Percentiles rank a stretch among this genome's conserved stretches.
These are phyloP conservation scores for Craspedostauros australis DNA, from an alignment of 108 stramenopile species.

Conservation along the genomic window DNA sequence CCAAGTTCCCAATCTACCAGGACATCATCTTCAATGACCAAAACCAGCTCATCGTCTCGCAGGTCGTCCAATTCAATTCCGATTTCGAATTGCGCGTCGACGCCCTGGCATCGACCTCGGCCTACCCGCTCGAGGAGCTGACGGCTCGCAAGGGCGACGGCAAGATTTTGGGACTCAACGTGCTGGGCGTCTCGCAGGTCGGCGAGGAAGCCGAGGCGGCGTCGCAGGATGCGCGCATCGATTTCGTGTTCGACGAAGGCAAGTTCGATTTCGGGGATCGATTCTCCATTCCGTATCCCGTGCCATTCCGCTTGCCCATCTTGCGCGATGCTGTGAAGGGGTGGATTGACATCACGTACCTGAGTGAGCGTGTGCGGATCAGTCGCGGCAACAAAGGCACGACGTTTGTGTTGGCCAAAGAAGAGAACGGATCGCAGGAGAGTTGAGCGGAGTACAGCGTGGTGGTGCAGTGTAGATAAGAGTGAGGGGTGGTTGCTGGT, in stretches of 20 bases:
- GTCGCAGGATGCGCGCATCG: slow-evolving; percentile 57
- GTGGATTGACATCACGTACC: slow-evolving; percentile 85
- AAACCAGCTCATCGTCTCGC: slow-evolving; percentile 52
- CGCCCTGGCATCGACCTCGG: slow-evolving; percentile 72
- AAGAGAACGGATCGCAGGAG: too few species aligned
- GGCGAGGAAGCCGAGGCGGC: slow-evolving; percentile 73
- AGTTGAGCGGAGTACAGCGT: background rate
- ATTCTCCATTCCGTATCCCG: slow-evolving; percentile 68
- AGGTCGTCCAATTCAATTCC: slow-evolving; percentile 77
- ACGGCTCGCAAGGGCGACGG: slow-evolving; percentile 66
- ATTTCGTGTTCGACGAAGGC: slow-evolving; percentile 85
- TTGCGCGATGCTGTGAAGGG: slow-evolving; percentile 83
- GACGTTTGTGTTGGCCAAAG: slow-evolving; percentile 79
- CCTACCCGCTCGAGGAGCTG: slow-evolving; percentile 72
- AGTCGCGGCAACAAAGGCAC: slow-evolving; percentile 83
- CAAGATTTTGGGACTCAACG: slow-evolving; percentile 66
- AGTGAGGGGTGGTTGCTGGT: too few species aligned
- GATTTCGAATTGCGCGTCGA: slow-evolving; percentile 54
- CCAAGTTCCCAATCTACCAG: slow-evolving; percentile 76
- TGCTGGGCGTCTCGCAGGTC: slow-evolving; percentile 68
- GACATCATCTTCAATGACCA: slow-evolving; percentile 58
- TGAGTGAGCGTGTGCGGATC: slow-evolving; percentile 75
- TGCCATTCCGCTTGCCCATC: slow-evolving; percentile 74
- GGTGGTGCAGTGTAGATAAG: too few species aligned
- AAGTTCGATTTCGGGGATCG: slow-evolving; percentile 50